Conservation (phyloP, 1,284 basidiomycete genomes). For the Leucocoprinus gongylophorus region DNA sequence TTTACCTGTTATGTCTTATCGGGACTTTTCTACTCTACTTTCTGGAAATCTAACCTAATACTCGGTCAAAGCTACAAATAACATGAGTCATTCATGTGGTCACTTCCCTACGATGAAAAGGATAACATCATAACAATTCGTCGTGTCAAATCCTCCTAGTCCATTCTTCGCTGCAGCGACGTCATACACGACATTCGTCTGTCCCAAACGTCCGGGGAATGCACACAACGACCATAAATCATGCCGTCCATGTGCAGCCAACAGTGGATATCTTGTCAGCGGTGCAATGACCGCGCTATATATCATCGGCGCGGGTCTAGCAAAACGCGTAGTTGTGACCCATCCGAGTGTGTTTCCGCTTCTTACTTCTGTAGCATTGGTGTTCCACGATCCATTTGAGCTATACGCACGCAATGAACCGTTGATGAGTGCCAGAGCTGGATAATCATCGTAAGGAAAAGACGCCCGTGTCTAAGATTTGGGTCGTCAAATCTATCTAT, state of each 20-base stretch:
- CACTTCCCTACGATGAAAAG: background rate
- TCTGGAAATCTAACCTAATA: background rate
- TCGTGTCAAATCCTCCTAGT: background rate
- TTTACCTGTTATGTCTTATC: no score
- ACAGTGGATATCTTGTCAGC: slow-evolving; percentile 18
- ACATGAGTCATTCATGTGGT: background rate
- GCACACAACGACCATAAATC: slow-evolving; percentile 35
- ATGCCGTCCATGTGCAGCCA: slow-evolving; percentile 26
- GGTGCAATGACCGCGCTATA: slow-evolving; percentile 24
- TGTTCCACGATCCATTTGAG: slow-evolving; percentile 26
- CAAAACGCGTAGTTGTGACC: slow-evolving; percentile 27
- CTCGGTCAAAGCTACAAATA: background rate
- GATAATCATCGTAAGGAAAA: slow-evolving; percentile 37
- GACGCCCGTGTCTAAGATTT: slow-evolving; percentile 31
- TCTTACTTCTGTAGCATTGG: slow-evolving; percentile 30
- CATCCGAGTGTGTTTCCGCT: slow-evolving; percentile 28
- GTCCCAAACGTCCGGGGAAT: slow-evolving; percentile 19
- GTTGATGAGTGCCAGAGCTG: slow-evolving; percentile 26
- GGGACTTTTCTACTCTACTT: no score
- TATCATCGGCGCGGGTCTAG: slow-evolving; percentile 22
- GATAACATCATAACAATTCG: slow-evolving; percentile 6
- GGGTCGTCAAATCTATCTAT: no score
- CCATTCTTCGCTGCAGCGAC: slow-evolving; percentile 18
- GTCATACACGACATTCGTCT: slow-evolving; percentile 33
- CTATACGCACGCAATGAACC: slow-evolving; percentile 29